Evolutionary conservation across 2,329 filamentous ascomycete species (phyloP).

Genomic region (Pyrenochaeta sp.): DNA sequence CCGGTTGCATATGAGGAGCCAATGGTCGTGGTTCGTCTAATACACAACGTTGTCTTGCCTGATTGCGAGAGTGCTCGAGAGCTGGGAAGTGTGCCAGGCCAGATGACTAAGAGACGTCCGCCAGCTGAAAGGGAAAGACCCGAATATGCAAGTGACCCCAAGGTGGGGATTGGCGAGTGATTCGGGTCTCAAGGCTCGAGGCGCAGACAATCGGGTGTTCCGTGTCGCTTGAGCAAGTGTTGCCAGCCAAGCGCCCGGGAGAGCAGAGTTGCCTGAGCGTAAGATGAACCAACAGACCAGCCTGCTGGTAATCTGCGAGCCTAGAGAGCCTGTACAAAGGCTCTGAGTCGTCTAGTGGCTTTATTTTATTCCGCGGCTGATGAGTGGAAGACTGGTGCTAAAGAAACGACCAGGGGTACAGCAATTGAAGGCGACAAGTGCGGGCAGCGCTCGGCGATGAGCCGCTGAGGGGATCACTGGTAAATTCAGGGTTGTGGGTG

Average conservation of each 20-base stretch:
- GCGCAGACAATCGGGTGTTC: constrained; percentile 33
- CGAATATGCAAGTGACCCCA: constrained; percentile 33
- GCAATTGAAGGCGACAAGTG: constrained; percentile 19
- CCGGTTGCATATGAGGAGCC: constrained; percentile 22
- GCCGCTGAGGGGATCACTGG: constrained; percentile 19
- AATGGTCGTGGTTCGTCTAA: constrained; percentile 32
- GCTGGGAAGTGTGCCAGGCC: constrained; percentile 9
- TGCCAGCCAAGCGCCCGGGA: constrained; percentile 26
- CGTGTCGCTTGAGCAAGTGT: constrained; percentile 32
- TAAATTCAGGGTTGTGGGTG: constrained; percentile 18
- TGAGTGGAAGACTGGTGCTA: constrained; percentile 23
- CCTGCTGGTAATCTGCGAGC: constrained; percentile 2
- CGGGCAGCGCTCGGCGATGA: constrained; percentile 22
- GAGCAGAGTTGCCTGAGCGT: constrained; percentile 16
- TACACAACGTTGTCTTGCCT: constrained; percentile 34
- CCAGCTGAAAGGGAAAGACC: constrained; percentile 36
- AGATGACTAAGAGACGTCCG: constrained; percentile 29
- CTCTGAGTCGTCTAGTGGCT: constrained; percentile 24
- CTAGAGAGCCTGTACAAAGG: constrained; percentile 13
- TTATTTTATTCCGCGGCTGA: constrained; percentile 25
- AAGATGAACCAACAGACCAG: constrained; percentile 11
- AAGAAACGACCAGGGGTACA: constrained; percentile 26
- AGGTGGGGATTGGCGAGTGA: constrained; percentile 25
- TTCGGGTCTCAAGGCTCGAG: constrained; percentile 28
- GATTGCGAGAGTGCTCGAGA: constrained; percentile 14